phyloP scores from a whole-genome alignment of 1,139 yeast species.

The Scheffersomyces illinoinensis region DNA sequence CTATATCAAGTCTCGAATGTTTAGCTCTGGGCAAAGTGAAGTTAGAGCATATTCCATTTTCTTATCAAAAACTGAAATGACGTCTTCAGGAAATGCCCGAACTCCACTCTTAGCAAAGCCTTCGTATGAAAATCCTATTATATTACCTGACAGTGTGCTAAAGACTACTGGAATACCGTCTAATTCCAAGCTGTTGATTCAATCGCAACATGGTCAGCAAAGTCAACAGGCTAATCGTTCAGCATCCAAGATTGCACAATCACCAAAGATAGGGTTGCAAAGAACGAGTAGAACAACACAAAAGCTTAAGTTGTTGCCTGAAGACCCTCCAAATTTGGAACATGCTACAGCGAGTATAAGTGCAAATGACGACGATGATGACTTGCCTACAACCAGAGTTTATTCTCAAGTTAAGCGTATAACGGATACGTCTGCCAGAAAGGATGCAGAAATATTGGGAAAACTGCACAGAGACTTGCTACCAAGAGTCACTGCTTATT shows the following conservation, averaged over 20 bases:
- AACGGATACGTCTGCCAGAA: constrained; percentile 87
- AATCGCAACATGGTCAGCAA: constrained; percentile 6
- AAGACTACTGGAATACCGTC: constrained; percentile 1
- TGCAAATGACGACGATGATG: constrained; percentile 27
- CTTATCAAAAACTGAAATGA: not conserved
- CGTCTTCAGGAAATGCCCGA: not conserved
- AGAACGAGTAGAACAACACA: constrained; percentile 87
- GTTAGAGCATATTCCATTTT: not conserved
- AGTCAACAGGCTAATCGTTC: constrained; percentile 19
- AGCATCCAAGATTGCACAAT: constrained; percentile 30
- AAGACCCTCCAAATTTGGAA: constrained; percentile 55
- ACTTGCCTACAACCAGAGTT: constrained; percentile 49
- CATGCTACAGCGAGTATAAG: constrained; percentile 20
- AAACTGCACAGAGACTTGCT: constrained; percentile 81
- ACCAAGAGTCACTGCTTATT: constrained; percentile 93
- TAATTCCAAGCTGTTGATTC: not conserved
- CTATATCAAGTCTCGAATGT: not conserved
- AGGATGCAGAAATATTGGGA: constrained; percentile 91
- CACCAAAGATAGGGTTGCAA: constrained; percentile 71
- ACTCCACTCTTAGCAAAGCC: constrained; percentile 33
- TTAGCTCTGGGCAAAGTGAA: not conserved
- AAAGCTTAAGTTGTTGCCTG: constrained; percentile 83
- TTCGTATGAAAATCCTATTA: constrained; percentile 32
- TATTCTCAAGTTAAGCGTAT: constrained; percentile 83
- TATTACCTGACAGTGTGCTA: constrained; percentile 8